A percentile compares a stretch with the other conserved stretches of the same genome.
phyloP scores from a whole-genome alignment of 1,139 yeast species.

The Pichia sp. region DNA sequence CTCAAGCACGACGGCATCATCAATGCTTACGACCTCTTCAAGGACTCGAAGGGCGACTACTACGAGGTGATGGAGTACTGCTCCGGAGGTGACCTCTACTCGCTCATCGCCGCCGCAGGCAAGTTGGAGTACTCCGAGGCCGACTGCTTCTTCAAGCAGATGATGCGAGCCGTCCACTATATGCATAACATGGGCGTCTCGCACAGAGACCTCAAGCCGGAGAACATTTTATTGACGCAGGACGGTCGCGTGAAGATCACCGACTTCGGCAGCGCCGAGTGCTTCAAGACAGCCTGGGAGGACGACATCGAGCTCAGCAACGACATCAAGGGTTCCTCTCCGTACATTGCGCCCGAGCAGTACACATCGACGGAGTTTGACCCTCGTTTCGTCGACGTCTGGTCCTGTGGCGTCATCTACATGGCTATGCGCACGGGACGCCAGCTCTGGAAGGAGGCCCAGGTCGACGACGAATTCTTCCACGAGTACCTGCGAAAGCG shows the following conservation, averaged over 20 bases:
- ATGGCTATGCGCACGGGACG: slow-evolving; percentile 98
- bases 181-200: slow-evolving; percentile 98
- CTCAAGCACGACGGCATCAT: slow-evolving; percentile 77
- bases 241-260: slow-evolving; percentile 82
- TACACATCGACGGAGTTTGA: slow-evolving; percentile 72
- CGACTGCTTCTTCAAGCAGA: slow-evolving; percentile 91
- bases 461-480: slow-evolving; percentile 75
- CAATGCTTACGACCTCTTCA: slow-evolving; percentile 77
- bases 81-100: slow-evolving; percentile 89
- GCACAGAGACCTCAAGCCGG: slow-evolving; percentile 94
- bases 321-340: slow-evolving; percentile 85
- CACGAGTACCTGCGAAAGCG: slow-evolving; percentile 68
- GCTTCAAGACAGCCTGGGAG: slow-evolving; percentile 98
- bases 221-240: slow-evolving; percentile 75
- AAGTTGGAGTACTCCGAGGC: slow-evolving; percentile 83
- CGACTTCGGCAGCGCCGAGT: slow-evolving; percentile 94
- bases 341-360: slow-evolving; percentile 97
- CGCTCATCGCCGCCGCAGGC: slow-evolving; percentile 79
- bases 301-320: slow-evolving; percentile 73
- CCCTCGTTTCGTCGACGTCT: slow-evolving; percentile 86
- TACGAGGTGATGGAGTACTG: slow-evolving; percentile 98
- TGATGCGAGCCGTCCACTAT: slow-evolving; percentile 84
- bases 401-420: slow-evolving; percentile 96
- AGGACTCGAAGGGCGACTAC: slow-evolving; percentile 88
- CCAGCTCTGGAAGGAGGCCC: slow-evolving; percentile 87